Evolutionary conservation across 805 yeast species (phyloP), one percentile per base, ranked within the genome.

Genomic region (Spathaspora girioi): DNA sequence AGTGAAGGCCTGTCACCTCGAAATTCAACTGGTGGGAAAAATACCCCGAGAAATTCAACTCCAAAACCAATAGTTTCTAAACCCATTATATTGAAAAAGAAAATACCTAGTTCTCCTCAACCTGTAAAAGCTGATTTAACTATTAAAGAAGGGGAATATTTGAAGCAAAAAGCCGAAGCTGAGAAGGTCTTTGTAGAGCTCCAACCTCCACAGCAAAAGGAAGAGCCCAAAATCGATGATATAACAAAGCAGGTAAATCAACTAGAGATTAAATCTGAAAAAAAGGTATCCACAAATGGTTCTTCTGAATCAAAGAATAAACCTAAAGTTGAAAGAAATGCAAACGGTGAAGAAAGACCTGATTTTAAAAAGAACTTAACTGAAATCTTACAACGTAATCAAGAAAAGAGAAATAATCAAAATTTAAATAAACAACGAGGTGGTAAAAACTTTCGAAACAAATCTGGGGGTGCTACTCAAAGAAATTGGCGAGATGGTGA

Each of bases 1-100:
- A 66, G 76, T 46, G 57, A 42, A 43, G 15, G 26, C 40, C 27
- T 19, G n/a, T 51, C 58, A 42, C 45, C 54, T 3, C 43, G 56
- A 5, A 54, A 56, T n/a, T 42, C 45, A 2, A 23, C 31, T 10
- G 31, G 40, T 4, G 40, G 40, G 17, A 61, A 58, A 45, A 57
- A 51, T 15, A 46, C 63, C 8, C 59, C 61, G 7, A 51, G 40
- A 45, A 45, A 45, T 12, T 27, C 32, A 12, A 57, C 68, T 2
- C 68, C 71, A 2, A 68, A 69, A 43, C 64, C 60, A 2, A 52
- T 47, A 4, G 52, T 53, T 12, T 52, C 56, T 14, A 73, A 72
- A 48, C 77, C 77, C 1, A 66, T 69, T 0, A 65, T 74, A 35
- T 65, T 73, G 58, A 73, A 71, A 59, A 74, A 74, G 60, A 71